Conservation (phyloP, 768 basidiomycete genomes). For the Asterophora lycoperdoides region DNA sequence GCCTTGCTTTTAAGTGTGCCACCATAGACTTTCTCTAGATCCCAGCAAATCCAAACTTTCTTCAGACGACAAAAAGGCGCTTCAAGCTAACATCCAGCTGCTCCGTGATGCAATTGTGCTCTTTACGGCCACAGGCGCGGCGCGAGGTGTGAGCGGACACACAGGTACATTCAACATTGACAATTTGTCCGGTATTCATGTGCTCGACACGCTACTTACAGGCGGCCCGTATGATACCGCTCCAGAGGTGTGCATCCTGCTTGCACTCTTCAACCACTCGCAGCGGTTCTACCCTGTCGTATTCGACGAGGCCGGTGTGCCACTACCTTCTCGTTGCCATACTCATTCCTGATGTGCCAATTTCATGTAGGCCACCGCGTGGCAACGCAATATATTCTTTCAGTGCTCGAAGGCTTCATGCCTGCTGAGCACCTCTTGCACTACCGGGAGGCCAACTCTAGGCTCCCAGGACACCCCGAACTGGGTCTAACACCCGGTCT, state of each 20-base stretch:
- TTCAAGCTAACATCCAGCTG: slow-evolving; percentile 71
- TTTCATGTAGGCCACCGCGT: slow-evolving; percentile 70
- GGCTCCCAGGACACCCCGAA: slow-evolving; percentile 87
- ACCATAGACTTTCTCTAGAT: slow-evolving; percentile 63
- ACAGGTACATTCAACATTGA: slow-evolving; percentile 44
- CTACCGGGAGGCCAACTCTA: slow-evolving; percentile 83
- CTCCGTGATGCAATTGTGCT: slow-evolving; percentile 82
- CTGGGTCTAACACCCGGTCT: slow-evolving; percentile 88
- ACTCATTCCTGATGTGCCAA: slow-evolving; percentile 3
- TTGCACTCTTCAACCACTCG: slow-evolving; percentile 63
- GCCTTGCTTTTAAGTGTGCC: neutral
- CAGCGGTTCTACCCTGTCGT: slow-evolving; percentile 64
- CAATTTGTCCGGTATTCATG: neutral
- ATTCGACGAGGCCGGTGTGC: slow-evolving; percentile 78
- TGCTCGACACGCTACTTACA: slow-evolving; percentile 11
- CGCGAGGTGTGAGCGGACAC: slow-evolving; percentile 84
- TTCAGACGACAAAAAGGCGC: slow-evolving; percentile 51
- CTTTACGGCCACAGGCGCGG: slow-evolving; percentile 83
- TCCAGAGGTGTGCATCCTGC: slow-evolving; percentile 78
- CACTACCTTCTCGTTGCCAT: neutral
- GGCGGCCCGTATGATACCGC: slow-evolving; percentile 74
- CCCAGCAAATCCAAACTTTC: slow-evolving; percentile 60
- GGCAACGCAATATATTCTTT: slow-evolving; percentile 82
- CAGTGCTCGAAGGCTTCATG: slow-evolving; percentile 70
- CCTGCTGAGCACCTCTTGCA: slow-evolving; percentile 75